Evolutionary conservation across 2,329 filamentous ascomycete species (phyloP).

Genomic region (Cryphonectria japonica): DNA sequence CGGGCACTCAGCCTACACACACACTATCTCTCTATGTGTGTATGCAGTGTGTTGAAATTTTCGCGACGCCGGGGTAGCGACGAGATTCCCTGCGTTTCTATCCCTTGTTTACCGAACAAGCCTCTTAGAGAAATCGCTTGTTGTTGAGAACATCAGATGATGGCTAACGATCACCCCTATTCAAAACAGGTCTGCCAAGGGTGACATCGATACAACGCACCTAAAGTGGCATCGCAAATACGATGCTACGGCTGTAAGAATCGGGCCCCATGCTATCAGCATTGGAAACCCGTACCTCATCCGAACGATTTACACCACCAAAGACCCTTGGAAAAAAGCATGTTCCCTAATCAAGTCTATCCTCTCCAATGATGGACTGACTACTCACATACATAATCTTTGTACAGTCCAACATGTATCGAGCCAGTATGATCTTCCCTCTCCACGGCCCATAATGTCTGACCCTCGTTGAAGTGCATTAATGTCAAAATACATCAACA

Average conservation of each 20-base stretch:
- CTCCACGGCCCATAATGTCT: neutral
- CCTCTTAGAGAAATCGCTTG: too few relatives aligned
- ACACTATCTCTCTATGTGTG: neutral
- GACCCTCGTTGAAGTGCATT: neutral
- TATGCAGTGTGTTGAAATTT: neutral
- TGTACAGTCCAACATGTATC: slow-evolving; percentile 20
- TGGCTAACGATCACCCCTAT: too few relatives aligned
- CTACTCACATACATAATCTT: neutral
- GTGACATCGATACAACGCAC: slow-evolving; percentile 22
- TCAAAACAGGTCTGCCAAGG: slow-evolving; percentile 5
- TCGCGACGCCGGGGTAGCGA: neutral
- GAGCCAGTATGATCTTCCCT: neutral
- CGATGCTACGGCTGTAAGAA: slow-evolving; percentile 18
- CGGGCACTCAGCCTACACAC: neutral
- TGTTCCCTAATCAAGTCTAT: neutral
- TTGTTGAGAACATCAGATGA: neutral
- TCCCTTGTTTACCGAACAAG: neutral
- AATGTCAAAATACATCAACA: neutral
- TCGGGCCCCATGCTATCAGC: slow-evolving; percentile 22
- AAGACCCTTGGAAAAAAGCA: slow-evolving; percentile 16
- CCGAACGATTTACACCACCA: slow-evolving; percentile 24
- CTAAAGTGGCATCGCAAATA: slow-evolving; percentile 20
- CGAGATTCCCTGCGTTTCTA: neutral
- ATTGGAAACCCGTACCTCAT: slow-evolving; percentile 20
- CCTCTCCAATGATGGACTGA: neutral